phyloP scores from a whole-genome alignment of 2,329 filamentous ascomycete species.

The Aspergillus tanneri region DNA sequence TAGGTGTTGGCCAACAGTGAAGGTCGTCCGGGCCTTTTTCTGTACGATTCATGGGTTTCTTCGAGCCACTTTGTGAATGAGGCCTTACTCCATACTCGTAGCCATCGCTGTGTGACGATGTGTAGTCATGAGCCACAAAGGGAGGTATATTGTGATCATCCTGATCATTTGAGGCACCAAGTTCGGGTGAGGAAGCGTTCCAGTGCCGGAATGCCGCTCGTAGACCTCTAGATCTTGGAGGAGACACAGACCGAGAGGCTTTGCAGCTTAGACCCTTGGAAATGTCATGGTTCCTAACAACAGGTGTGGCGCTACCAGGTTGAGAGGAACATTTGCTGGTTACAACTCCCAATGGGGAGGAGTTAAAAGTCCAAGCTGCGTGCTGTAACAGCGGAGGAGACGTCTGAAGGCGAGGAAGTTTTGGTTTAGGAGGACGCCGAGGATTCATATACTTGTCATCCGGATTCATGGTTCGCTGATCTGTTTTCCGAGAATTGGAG shows the following conservation, averaged over 20 bases:
- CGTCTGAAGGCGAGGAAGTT: conserved; percentile 47
- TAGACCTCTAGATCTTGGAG: conserved; percentile 38
- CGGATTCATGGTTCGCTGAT: conserved; percentile 74
- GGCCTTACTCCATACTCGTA: neutral
- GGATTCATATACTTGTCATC: conserved; percentile 72
- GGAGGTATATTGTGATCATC: neutral
- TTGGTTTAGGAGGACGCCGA: conserved; percentile 55
- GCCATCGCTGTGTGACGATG: neutral
- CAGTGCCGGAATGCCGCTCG: conserved; percentile 40
- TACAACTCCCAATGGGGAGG: conserved; percentile 27
- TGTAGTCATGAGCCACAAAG: neutral
- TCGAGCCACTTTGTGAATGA: neutral
- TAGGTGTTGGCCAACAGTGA: conserved; percentile 19
- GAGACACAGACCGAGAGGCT: conserved; percentile 38
- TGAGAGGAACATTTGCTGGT: conserved; percentile 36
- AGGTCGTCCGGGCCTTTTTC: conserved; percentile 4
- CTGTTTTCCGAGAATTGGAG: conserved; percentile 57
- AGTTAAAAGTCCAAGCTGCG: conserved; percentile 26
- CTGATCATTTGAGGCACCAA: conserved; percentile 12
- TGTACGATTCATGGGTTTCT: neutral
- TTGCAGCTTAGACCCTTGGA: conserved; percentile 26
- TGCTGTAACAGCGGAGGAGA: conserved; percentile 38
- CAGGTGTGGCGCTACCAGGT: conserved; percentile 29
- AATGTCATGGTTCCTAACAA: conserved; percentile 14
- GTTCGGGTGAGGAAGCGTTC: conserved; percentile 26